Evolutionary conservation across 345 rosid species (phyloP).

Genomic region (Zanthoxylum bungeanum): DNA sequence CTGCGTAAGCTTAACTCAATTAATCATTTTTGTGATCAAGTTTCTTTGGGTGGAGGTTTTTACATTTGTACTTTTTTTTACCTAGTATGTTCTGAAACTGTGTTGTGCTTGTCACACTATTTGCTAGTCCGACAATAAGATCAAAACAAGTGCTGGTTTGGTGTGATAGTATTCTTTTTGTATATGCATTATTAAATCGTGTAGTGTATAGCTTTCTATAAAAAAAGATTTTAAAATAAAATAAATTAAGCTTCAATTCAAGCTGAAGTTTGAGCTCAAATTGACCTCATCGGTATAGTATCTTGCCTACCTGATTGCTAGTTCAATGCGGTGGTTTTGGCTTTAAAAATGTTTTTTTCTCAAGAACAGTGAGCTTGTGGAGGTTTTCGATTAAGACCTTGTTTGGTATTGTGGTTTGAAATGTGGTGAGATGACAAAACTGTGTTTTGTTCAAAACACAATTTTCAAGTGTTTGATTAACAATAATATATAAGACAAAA

Average conservation of each 20-base stretch:
- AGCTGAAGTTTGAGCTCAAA: background rate
- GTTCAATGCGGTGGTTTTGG: too few relatives aligned
- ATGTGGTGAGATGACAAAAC: too few relatives aligned
- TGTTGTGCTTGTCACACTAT: background rate
- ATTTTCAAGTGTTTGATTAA: too few relatives aligned
- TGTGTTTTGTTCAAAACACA: too few relatives aligned
- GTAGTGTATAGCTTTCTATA: background rate
- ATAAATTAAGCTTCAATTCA: background rate
- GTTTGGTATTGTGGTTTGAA: too few relatives aligned
- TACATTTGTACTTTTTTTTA: background rate
- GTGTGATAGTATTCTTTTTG: background rate
- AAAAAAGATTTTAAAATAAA: too few relatives aligned
- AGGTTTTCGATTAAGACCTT: too few relatives aligned
- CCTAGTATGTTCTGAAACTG: background rate
- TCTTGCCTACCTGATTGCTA: too few relatives aligned
- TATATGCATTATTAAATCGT: background rate
- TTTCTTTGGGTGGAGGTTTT: background rate
- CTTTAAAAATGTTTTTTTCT: too few relatives aligned
- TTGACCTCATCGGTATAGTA: too few relatives aligned
- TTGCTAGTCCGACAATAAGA: background rate
- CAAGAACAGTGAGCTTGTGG: too few relatives aligned
- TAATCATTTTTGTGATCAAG: background rate
- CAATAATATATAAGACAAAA: too few relatives aligned
- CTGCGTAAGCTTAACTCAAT: background rate
- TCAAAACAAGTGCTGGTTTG: background rate